Percentiles rank a stretch among this genome's conserved stretches.
phyloP scores from a whole-genome alignment of 495 filamentous ascomycete species.

The Chaetomium cochliodes region DNA sequence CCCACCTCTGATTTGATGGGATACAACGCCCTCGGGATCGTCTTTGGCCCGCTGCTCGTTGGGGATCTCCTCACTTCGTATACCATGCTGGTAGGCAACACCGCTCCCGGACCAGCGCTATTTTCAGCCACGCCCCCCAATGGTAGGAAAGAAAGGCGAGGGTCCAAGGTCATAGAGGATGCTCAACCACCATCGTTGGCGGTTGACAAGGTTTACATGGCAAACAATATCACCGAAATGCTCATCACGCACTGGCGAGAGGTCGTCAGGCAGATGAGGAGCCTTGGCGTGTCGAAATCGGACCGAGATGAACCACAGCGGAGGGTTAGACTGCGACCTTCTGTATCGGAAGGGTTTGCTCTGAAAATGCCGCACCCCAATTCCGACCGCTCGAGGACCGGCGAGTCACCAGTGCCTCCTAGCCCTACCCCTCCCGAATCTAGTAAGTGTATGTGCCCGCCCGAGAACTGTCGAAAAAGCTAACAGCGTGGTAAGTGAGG shows the following conservation, averaged over 20 bases:
- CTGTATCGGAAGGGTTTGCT: constrained; percentile 30
- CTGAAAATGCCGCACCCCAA: constrained; percentile 21
- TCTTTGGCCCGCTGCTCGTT: constrained; percentile 64
- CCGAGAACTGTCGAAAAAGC: not conserved
- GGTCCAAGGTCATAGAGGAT: constrained; percentile 24
- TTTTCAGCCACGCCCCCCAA: constrained; percentile 38
- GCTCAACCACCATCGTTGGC: constrained; percentile 19
- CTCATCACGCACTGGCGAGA: constrained; percentile 59
- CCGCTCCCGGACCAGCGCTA: constrained; percentile 39
- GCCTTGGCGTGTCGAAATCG: constrained; percentile 36
- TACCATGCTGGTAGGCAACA: constrained; percentile 40
- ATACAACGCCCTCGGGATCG: constrained; percentile 59
- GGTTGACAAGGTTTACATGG: constrained; percentile 52
- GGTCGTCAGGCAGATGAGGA: constrained; percentile 54
- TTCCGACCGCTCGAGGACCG: constrained; percentile 15
- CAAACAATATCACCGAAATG: constrained; percentile 58
- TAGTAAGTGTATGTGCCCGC: constrained; percentile 20
- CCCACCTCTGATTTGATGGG: constrained; percentile 56
- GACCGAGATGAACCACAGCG: not conserved
- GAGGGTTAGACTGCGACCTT: constrained; percentile 24
- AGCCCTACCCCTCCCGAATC: constrained; percentile 34
- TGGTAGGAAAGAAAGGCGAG: constrained; percentile 40
- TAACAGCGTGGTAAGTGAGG: constrained; percentile 20
- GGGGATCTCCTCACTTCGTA: constrained; percentile 54
- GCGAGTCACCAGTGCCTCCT: constrained; percentile 29